Conservation (phyloP, 1,139 yeast species). For the Hemisphaericaspora xylanilytica region DNA sequence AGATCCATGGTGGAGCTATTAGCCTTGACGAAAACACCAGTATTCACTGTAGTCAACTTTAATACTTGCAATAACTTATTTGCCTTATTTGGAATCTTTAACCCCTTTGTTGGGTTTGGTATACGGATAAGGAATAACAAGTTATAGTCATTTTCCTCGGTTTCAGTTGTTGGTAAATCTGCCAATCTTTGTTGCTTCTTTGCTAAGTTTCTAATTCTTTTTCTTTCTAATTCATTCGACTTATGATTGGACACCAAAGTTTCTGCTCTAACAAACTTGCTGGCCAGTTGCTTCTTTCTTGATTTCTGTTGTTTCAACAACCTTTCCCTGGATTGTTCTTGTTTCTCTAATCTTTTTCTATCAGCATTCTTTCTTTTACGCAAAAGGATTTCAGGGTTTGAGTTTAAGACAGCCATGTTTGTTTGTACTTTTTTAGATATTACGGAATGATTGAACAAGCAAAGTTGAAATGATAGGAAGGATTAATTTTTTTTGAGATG, state of each 20-base stretch:
- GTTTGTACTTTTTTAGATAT: not conserved
- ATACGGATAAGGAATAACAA: slow-evolving; percentile 66
- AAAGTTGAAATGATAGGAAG: not conserved
- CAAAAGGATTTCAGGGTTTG: slow-evolving; percentile 73
- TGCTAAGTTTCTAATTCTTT: slow-evolving; percentile 62
- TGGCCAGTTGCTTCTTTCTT: slow-evolving; percentile 33
- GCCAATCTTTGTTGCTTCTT: slow-evolving; percentile 30
- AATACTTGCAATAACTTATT: slow-evolving; percentile 54
- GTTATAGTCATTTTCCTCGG: slow-evolving; percentile 41
- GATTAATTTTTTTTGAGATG: slow-evolving; percentile 3
- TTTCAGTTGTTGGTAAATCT: slow-evolving; percentile 16
- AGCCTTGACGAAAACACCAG: slow-evolving; percentile 69
- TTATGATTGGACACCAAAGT: slow-evolving; percentile 62
- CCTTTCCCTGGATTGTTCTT: slow-evolving; percentile 42
- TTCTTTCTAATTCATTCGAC: slow-evolving; percentile 63
- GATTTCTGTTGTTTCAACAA: slow-evolving; percentile 32
- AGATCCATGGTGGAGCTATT: slow-evolving; percentile 56
- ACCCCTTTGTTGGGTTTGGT: slow-evolving; percentile 54
- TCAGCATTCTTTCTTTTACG: slow-evolving; percentile 78
- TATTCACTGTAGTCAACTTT: slow-evolving; percentile 56
- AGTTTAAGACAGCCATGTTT: slow-evolving; percentile 53
- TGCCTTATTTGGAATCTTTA: slow-evolving; percentile 67
- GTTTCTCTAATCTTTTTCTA: slow-evolving; percentile 64
- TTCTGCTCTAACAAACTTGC: slow-evolving; percentile 69
- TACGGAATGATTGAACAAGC: not conserved